Conservation (phyloP, 179 eudicot species). For the Gypsophila paniculata region DNA sequence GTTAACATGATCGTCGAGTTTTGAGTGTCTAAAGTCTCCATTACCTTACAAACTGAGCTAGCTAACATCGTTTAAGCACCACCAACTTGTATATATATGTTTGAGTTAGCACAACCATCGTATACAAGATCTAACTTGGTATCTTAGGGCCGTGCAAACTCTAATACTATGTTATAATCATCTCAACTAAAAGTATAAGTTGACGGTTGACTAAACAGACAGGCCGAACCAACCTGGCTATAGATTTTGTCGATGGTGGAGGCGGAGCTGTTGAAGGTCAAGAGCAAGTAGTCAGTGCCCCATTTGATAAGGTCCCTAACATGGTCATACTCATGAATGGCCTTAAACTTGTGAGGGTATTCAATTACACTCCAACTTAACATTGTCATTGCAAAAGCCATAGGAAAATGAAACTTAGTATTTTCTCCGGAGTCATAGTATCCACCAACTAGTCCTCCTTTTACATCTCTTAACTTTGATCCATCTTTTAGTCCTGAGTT, state of each 20-base stretch:
- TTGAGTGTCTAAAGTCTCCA: not conserved
- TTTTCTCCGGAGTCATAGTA: slow-evolving; percentile 80
- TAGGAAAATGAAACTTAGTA: slow-evolving; percentile 65
- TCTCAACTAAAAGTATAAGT: too few species aligned
- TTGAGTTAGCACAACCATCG: too few species aligned
- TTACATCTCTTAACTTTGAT: slow-evolving; percentile 37
- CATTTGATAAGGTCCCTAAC: slow-evolving; percentile 65
- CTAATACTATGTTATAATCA: too few species aligned
- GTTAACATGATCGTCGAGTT: too few species aligned
- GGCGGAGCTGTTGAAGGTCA: slow-evolving; percentile 58
- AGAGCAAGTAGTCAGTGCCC: slow-evolving; percentile 82
- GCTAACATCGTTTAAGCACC: too few species aligned
- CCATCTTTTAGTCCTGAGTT: slow-evolving; percentile 69
- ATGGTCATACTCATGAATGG: slow-evolving; percentile 53
- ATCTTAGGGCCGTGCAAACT: too few species aligned
- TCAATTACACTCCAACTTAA: slow-evolving; percentile 87
- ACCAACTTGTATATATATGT: too few species aligned
- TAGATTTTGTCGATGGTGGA: slow-evolving; percentile 47
- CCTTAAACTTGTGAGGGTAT: slow-evolving; percentile 58
- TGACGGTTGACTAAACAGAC: not conserved
- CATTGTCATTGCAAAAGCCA: slow-evolving; percentile 80
- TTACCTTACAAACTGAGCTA: not conserved
- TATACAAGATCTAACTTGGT: too few species aligned
- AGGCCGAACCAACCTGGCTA: slow-evolving; percentile 41
- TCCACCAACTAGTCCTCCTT: slow-evolving; percentile 72